Conservation (phyloP, 306 rosid species). For the Sophora flavescens region DNA sequence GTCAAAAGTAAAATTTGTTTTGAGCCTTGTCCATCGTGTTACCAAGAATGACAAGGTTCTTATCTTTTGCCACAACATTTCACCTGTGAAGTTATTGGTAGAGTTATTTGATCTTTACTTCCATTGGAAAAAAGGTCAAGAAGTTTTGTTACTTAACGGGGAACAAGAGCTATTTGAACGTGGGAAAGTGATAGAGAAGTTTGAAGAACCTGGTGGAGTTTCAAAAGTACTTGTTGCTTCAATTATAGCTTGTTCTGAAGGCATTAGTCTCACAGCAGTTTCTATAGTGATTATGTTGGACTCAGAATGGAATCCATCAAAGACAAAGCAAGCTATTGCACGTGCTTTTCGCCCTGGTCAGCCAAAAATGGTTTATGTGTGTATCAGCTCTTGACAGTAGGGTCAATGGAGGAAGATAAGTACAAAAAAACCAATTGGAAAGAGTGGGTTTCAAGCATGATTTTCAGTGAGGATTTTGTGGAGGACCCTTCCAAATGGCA, state of each 20-base stretch:
- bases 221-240: constrained; percentile 90
- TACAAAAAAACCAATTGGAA: constrained; percentile 84
- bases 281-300: constrained; percentile 90
- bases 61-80: constrained; percentile 90
- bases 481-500: constrained; percentile 93
- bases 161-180: constrained; percentile 90
- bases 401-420: constrained; percentile 87
- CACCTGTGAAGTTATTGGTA: constrained; percentile 78
- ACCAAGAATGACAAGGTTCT: constrained; percentile 80
- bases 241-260: constrained; percentile 94
- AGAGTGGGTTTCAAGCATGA: constrained; percentile 97
- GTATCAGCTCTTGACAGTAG: constrained; percentile 81
- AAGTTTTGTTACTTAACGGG: constrained; percentile 81
- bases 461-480: constrained; percentile 88
- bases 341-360: constrained; percentile 96
- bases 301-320: constrained; percentile 96
- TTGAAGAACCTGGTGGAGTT: constrained; percentile 76
- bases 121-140: constrained; percentile 75
- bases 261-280: constrained; percentile 94
- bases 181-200: constrained; percentile 85
- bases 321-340: constrained; percentile 95
- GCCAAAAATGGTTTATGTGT: constrained; percentile 86
- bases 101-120: constrained; percentile 81
- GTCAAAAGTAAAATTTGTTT: constrained; percentile 83
- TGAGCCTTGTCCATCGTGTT: constrained; percentile 82